Base-by-base conservation (phyloP, 2,329 filamentous ascomycete genomes). In the Metarhizium brunneum region DNA sequence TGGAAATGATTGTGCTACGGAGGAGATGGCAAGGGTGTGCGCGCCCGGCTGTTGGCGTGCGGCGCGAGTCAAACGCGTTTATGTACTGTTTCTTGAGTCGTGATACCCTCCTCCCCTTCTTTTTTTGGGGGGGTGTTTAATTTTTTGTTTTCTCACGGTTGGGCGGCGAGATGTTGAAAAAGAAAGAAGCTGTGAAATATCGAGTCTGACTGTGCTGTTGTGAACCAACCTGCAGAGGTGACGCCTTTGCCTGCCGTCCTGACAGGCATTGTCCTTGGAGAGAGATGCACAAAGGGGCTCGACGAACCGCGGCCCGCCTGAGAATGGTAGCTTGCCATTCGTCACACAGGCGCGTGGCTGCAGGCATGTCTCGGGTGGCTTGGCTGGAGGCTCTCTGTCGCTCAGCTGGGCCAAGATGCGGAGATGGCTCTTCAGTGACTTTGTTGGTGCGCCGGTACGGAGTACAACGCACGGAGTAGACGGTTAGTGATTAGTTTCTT, bases 281-380 rank as follows among this genome's bases (percentile, higher is more conserved):
- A 25, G 25, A 25, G 25, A 25, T 25, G 25, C 25, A 25, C 25
- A 25, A 25, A 25, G 25, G 25, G 25, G 35, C 3, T 42, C 25
- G 35, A 30, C 14, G 40, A 13, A 6, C 8, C 35, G 5, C 25
- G 4, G 7, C 11, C 8, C 20, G 25, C 45, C 45, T 48, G 45
- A 52, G 20, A 29, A n/a, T 30, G 11, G 50, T 0, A 6, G 14
- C 14, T 14, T 42, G 20, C 52, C 11, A 58, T 59, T 59, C 58
- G 58, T 20, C 40, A 47, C 50, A 30, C 54, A 59, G 54, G 56
- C 58, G 58, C 58, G 56, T 59, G 56, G 58, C 56, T 59, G 56
- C 56, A 50, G 49, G 32, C 32, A 11, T 52, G 54, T 55, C 47
- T 54, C 53, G 53, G 53, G 53, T 52, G 36, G 53, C 5, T 47